A percentile compares a stretch with the other conserved stretches of the same genome.
phyloP scores from a whole-genome alignment of 106 monocot genomes.

The Chionographis japonica region DNA sequence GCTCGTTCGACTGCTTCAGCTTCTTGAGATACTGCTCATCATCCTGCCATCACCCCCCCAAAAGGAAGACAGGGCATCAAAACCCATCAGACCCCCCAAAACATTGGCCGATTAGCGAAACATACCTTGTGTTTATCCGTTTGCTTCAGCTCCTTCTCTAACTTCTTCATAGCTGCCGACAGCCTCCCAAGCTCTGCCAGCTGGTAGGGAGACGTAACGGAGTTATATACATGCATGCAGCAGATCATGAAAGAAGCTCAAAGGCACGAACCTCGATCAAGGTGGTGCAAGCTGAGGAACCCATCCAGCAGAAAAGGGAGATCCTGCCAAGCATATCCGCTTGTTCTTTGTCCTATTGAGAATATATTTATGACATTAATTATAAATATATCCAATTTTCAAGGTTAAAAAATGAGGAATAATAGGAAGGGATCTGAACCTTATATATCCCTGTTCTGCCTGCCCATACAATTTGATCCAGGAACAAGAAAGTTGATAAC shows the following conservation, averaged over 20 bases:
- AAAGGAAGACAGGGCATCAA: background rate
- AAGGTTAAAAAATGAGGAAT: no score
- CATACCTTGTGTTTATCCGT: slow-evolving; percentile 58
- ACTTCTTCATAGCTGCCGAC: slow-evolving; percentile 61
- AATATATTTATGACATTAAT: background rate
- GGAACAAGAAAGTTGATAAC: slow-evolving; percentile 82
- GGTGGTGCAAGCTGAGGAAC: slow-evolving; percentile 58
- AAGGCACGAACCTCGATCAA: slow-evolving; percentile 46
- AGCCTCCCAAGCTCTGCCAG: slow-evolving; percentile 66
- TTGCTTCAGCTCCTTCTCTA: slow-evolving; percentile 76
- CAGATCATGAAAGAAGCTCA: no score
- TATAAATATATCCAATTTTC: no score
- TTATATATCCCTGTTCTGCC: slow-evolving; percentile 92
- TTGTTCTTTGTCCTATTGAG: slow-evolving; percentile 62
- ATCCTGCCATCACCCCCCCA: slow-evolving; percentile 26
- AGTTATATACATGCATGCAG: no score
- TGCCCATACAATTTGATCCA: slow-evolving; percentile 96
- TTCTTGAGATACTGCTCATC: slow-evolving; percentile 63
- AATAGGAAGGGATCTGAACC: slow-evolving; percentile 30
- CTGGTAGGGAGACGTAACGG: slow-evolving; percentile 16
- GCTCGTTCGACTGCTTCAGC: slow-evolving; percentile 69
- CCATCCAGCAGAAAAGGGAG: slow-evolving; percentile 75
- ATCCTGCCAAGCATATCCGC: slow-evolving; percentile 65
- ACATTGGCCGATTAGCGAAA: background rate
- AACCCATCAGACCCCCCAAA: background rate